Base-by-base conservation (phyloP, 2,329 filamentous ascomycete genomes). In the Teratosphaeria epicoccoides region DNA sequence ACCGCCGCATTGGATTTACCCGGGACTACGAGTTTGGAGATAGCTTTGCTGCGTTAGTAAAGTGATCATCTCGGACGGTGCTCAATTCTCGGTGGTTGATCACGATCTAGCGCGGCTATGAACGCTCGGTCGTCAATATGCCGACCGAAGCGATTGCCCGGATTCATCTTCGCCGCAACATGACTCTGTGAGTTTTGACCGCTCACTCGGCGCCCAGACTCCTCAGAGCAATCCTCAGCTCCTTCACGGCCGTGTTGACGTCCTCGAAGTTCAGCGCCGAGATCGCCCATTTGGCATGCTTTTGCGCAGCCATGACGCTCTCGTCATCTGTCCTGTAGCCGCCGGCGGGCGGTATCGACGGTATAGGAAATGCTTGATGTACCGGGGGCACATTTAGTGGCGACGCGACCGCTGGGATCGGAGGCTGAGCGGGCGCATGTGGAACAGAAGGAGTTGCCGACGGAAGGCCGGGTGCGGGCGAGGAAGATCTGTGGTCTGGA, bases 201-300 rank as follows among this genome's bases (percentile, higher is more conserved):
- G 17, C 17, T 64, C 56, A 84, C 33, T 71, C 71, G 11, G 82
- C 85, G 2, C 88, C 88, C 47, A 96, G 71, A 17, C 76, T 71
- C 51, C 79, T 74, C 56, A 98, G 71, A 2, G 93, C 93, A 53
- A 80, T 82, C 49, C 81, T 80, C 55, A 98, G 68, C 65, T 98
- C 90, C 63, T 84, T 83, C 4, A 97, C 83, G 0, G 93, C 93
- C 0, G 93, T 98, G 1, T 84, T 77, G 1, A 95, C 86, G 66
- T 98, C 93, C 60, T 98, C 93, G 69, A 98, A 98, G 62, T 96
- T 95, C 46, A 98, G 72, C 0, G 93, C 93, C 10, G 90, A 96
- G 43, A 97, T 95, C 0, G 93, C 93, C 88, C 88, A 98, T 63
- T 88, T 89, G 2, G 91, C 90, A 71, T 97, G 93, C 67, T 97